Percentiles rank a stretch among this genome's conserved stretches.
These are phyloP conservation scores for Calocera cornea DNA, from an alignment of 768 basidiomycete species.

Conservation along the genomic window DNA sequence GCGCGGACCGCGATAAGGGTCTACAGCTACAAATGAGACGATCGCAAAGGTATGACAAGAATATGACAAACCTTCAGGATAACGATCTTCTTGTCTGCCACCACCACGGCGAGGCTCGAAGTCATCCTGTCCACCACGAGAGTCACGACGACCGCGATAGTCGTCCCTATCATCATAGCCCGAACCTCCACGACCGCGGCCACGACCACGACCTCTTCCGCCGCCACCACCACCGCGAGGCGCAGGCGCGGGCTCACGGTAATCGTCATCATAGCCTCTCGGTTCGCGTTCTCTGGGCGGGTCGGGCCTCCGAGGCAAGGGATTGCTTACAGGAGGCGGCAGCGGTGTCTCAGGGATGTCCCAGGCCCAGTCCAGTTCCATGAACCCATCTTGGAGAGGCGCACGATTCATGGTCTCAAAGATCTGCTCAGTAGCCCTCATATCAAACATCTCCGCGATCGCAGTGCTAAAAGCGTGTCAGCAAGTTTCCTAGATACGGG, in stretches of 20 bases:
- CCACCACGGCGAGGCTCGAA: neutral
- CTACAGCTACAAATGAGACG: neutral
- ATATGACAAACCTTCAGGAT: neutral
- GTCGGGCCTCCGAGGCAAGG: conserved; percentile 12
- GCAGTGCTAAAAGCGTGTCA: conserved; percentile 47
- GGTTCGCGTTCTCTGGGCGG: conserved; percentile 6
- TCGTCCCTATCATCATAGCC: conserved; percentile 3
- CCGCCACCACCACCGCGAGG: conserved; percentile 11
- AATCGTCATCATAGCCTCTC: neutral
- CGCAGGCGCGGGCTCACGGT: neutral
- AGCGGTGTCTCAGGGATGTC: conserved; percentile 48
- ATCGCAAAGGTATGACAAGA: neutral
- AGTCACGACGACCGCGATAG: neutral
- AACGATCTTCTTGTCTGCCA: neutral
- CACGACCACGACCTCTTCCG: conserved; percentile 24
- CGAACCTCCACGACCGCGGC: conserved; percentile 30
- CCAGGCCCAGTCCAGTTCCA: conserved; percentile 82
- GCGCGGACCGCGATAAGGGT: neutral
- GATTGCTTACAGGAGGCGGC: conserved; percentile 27
- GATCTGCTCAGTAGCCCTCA: conserved; percentile 63
- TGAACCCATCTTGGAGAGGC: conserved; percentile 67
- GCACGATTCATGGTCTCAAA: conserved; percentile 68
- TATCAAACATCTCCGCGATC: conserved; percentile 90
- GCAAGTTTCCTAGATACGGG: neutral
- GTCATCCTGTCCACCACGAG: neutral